A percentile compares a stretch with the other conserved stretches of the same genome.
These are phyloP conservation scores for Malassezia caprae DNA, from an alignment of 1,284 basidiomycete species.

Conservation along the genomic window DNA sequence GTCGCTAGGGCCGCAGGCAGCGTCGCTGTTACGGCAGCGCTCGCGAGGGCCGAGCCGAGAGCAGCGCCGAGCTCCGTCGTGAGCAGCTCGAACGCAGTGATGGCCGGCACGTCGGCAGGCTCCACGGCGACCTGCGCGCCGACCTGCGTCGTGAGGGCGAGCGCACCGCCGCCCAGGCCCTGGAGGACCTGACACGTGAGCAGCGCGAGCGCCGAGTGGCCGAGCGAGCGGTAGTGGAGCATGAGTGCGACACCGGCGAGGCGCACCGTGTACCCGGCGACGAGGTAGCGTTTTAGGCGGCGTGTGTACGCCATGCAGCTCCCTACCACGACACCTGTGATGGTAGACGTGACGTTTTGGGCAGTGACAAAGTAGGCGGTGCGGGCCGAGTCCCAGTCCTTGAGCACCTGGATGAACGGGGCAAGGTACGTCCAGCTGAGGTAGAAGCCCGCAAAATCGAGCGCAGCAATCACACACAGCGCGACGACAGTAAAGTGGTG, in stretches of 20 bases:
- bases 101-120: constrained; percentile 66
- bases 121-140: constrained; percentile 67
- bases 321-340: constrained; percentile 60
- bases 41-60: constrained; percentile 58
- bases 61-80: constrained; percentile 68
- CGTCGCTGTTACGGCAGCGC: constrained; percentile 56
- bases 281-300: constrained; percentile 59
- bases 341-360: constrained; percentile 56
- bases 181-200: constrained; percentile 58
- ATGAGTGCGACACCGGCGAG: constrained; percentile 55
- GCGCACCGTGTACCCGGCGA: constrained; percentile 61
- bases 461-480: constrained; percentile 44
- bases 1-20: constrained; percentile 58
- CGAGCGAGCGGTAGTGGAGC: constrained; percentile 56
- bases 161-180: constrained; percentile 68
- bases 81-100: constrained; percentile 68
- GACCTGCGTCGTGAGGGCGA: constrained; percentile 61
- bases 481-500: constrained; percentile 44
- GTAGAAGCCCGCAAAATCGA: constrained; percentile 50
- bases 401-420: constrained; percentile 42
- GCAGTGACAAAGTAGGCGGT: constrained; percentile 45
- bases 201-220: constrained; percentile 52
- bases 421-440: constrained; percentile 47
- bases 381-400: constrained; percentile 42
- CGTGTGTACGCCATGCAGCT: constrained; percentile 53